Conservation (phyloP, 495 filamentous ascomycete species). For the Penicillium subrubescens region DNA sequence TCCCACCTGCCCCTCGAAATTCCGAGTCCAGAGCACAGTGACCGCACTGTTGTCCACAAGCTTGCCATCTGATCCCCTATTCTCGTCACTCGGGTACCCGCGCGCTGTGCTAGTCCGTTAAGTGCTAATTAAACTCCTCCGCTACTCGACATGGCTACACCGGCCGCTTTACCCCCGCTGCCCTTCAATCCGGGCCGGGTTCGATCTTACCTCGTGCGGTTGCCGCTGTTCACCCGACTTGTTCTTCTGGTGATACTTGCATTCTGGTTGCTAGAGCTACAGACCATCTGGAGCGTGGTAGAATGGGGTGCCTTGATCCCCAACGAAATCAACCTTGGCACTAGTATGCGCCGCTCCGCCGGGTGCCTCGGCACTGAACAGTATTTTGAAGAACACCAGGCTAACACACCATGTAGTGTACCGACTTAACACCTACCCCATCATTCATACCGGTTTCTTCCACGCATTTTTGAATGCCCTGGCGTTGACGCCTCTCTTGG, state of each 20-base stretch:
- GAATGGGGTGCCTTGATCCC: conserved; percentile 81
- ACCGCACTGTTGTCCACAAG: neutral
- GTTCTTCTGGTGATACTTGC: conserved; percentile 66
- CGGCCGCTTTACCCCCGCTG: conserved; percentile 43
- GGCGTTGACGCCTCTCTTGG: conserved; percentile 79
- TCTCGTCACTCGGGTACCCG: neutral
- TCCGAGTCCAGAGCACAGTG: neutral
- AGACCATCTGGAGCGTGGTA: conserved; percentile 66
- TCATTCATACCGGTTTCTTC: conserved; percentile 80
- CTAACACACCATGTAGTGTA: conserved; percentile 66
- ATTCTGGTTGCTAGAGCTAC: conserved; percentile 68
- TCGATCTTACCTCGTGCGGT: conserved; percentile 73
- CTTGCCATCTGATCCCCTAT: neutral
- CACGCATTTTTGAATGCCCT: conserved; percentile 79
- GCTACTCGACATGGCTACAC: conserved; percentile 38
- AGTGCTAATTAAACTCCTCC: neutral
- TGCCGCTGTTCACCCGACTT: conserved; percentile 87
- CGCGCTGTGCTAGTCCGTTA: neutral
- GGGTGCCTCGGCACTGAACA: neutral
- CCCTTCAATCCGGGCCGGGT: conserved; percentile 54
- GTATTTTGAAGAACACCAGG: neutral
- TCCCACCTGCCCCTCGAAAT: conserved; percentile 1
- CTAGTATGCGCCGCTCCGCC: conserved; percentile 60
- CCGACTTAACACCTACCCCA: conserved; percentile 87
- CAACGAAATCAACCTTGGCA: conserved; percentile 65